Evolutionary conservation across 2,329 filamentous ascomycete species (phyloP).

Genomic region (Teratosphaeria pseudoeucalypti): DNA sequence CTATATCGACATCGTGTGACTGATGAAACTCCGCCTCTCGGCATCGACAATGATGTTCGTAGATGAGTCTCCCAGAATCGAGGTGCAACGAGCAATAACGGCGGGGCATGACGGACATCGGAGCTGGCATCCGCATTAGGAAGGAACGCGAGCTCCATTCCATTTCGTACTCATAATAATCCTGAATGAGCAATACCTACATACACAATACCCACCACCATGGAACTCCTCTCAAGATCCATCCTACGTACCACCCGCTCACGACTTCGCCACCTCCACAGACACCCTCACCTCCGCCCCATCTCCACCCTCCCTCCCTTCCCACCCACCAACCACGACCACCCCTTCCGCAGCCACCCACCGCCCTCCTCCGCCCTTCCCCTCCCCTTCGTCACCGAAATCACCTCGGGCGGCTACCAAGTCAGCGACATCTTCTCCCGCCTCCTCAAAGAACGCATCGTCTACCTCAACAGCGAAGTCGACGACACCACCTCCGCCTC

Average conservation of each 20-base stretch:
- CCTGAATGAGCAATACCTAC: not conserved
- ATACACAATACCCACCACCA: conserved; percentile 2
- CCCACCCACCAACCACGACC: conserved; percentile 5
- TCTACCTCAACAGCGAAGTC: conserved; percentile 85
- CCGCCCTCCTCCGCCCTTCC: conserved; percentile 32
- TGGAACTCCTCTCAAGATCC: conserved; percentile 17
- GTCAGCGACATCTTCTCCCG: conserved; percentile 40
- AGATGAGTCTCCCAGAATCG: not conserved
- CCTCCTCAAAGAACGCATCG: conserved; percentile 65
- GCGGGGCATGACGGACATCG: not conserved
- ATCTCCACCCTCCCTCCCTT: conserved; percentile 14
- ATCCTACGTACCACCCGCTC: conserved; percentile 16
- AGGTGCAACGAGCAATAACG: not conserved
- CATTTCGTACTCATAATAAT: not conserved
- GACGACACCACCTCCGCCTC: conserved; percentile 86
- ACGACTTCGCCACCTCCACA: conserved; percentile 1
- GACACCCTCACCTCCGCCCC: conserved; percentile 1
- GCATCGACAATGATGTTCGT: not conserved
- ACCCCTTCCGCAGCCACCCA: not conserved
- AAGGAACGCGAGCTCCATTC: not conserved
- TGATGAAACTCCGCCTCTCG: not conserved
- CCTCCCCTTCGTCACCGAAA: conserved; percentile 42
- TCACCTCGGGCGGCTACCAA: conserved; percentile 41
- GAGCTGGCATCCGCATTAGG: conserved; percentile 3
- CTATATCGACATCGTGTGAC: not conserved